Evolutionary conservation across 1,284 basidiomycete species (phyloP), one percentile per base, ranked within the genome.

Genomic region (Sporisorium exsertum): DNA sequence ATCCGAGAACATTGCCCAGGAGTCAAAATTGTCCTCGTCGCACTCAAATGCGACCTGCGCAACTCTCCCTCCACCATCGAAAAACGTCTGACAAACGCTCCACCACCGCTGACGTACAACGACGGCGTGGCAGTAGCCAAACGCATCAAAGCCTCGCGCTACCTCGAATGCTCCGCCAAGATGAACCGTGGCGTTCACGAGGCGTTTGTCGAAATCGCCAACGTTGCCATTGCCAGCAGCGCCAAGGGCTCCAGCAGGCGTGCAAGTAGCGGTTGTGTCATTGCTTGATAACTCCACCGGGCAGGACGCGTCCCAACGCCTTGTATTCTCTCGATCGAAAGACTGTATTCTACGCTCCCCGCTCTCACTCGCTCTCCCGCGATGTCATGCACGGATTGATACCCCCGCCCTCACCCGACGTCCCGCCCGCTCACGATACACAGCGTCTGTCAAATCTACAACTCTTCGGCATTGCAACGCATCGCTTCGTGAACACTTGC

Each of bases 171-270:
- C 85, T 96, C 94, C 73, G 94, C 95, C 12, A 97, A 96, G 86
- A 93, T 95, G 81, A 95, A 97, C 81, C 90, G 95, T 49, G 95
- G 95, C 5, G 94, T 98, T 10, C 88, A 90, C 27, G 94, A 98
- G 84, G 94, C 95, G 6, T 95, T 98, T 82, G 37, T 54, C 27
- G 72, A 77, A 29, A 52, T 68, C 16, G 74, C 74, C 4, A 61
- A 42, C 12, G 61, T 72, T 0, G 73, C 73, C 0, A 37, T 60
- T 4, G 52, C 13, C 0, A 64, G 43, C 35, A 50, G 29, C 16
- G 24, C 24, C 20, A 18, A 56, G 27, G 42, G 37, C 37, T 2
- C 10, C 37, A 18, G 46, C 42, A n/a, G 32, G 7, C 5, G 9
- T 4, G 37, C 2, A 8, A 13, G 8, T 10, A 27, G 29, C 33